A percentile compares a stretch with the other conserved stretches of the same genome.
These are phyloP conservation scores for Tylopilus plumbeoviolaceoides DNA, from an alignment of 768 basidiomycete genomes.

Conservation along the genomic window DNA sequence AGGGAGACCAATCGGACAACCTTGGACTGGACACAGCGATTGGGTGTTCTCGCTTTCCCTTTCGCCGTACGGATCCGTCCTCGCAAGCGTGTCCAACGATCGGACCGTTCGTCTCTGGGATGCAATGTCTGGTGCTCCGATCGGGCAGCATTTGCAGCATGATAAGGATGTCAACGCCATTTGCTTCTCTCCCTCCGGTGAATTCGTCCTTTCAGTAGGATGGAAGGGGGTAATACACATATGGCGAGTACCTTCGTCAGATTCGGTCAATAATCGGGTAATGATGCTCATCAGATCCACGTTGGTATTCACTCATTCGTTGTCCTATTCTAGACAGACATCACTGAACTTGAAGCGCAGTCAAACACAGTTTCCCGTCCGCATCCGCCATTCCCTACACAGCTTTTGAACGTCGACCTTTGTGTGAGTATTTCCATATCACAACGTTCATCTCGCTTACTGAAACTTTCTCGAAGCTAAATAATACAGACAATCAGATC, in stretches of 20 bases:
- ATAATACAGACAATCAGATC: too few relatives aligned
- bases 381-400: not conserved
- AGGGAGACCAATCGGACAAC: slow-evolving; percentile 1
- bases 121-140: not conserved
- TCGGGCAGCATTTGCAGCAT: slow-evolving; percentile 2
- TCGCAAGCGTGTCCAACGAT: slow-evolving; percentile 7
- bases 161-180: not conserved
- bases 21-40: slow-evolving; percentile 15
- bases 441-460: too few relatives aligned
- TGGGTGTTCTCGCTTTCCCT: not conserved
- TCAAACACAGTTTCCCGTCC: not conserved
- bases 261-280: not conserved
- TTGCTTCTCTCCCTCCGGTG: slow-evolving; percentile 9
- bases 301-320: not conserved
- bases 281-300: not conserved
- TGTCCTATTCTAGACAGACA: not conserved
- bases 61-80: slow-evolving; percentile 4
- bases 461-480: too few relatives aligned
- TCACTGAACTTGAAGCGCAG: not conserved
- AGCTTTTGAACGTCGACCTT: too few relatives aligned
- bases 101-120: slow-evolving; percentile 11
- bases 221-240: not conserved
- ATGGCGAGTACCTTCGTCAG: not conserved
- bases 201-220: not conserved
- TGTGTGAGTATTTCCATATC: too few relatives aligned